A percentile compares a stretch with the other conserved stretches of the same genome.
These are phyloP conservation scores for Gnomoniopsis sp. DNA, from an alignment of 2,329 filamentous ascomycete genomes.

Conservation along the genomic window DNA sequence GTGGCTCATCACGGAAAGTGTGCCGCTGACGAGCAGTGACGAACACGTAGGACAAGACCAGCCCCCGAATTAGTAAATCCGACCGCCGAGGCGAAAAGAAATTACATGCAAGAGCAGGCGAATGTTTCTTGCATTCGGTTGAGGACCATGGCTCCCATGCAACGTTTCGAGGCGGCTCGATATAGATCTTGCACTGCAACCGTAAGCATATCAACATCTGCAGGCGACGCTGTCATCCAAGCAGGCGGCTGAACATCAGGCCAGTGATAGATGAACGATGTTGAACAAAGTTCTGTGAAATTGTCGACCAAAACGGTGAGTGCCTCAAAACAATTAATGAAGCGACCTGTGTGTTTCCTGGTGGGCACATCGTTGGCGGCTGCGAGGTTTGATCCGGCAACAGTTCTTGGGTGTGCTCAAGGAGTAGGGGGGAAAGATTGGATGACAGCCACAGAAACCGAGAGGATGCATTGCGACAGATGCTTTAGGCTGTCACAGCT, in stretches of 20 bases:
- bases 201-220: neutral
- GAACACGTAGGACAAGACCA: neutral
- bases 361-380: constrained; percentile 5
- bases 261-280: neutral
- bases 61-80: neutral
- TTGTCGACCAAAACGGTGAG: neutral
- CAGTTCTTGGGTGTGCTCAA: neutral
- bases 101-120: neutral
- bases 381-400: constrained; percentile 1
- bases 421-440: neutral
- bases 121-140: neutral
- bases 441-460: neutral
- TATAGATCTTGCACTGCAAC: neutral
- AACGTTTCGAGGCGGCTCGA: neutral
- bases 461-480: neutral
- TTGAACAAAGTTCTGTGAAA: neutral
- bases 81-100: neutral
- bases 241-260: neutral
- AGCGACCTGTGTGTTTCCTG: neutral
- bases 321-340: constrained; percentile 1
- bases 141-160: neutral
- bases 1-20: neutral
- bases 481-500: neutral
- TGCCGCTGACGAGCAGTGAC: neutral
- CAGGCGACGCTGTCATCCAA: neutral